Evolutionary conservation across 805 yeast species (phyloP), one percentile per base, ranked within the genome.

Genomic region (Allodekkera sacchari): DNA sequence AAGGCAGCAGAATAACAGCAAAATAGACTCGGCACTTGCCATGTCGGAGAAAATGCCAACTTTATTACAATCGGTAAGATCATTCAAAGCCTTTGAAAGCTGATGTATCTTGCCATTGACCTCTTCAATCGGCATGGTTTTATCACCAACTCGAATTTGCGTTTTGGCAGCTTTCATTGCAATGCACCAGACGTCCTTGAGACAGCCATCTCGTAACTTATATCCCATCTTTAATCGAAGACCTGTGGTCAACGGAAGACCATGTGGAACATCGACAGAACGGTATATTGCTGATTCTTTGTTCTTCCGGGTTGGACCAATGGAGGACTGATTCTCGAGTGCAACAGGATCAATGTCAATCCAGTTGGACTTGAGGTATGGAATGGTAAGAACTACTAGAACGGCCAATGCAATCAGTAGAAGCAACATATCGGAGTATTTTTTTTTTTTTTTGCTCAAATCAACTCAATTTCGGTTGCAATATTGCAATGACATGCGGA

Each of bases 211-310:
- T 43, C 95, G 63, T 15, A 80, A 49, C 40, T 69, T 71, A 50
- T 78, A 81, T 22, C 72, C 76, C 17, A 69, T 63, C 26, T 83
- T 66, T 16, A 87, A 68, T 28, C 74, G 72, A 34, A 83, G 56
- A 0, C 94, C 94, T 3, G 82, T 68, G 15, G 78, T 64, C 34
- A 87, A 61, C 1, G 83, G 79, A 36, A 71, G 51, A 5, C 84
- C 83, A 48, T 73, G 76, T 15, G 88, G 92, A 20, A 82, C 73
- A 42, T 80, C 75, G 28, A 74, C 74, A 31, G 85, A 79, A 40
- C 92, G 68, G 53, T 82, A 77, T 8, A 82, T 62, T 0, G 95
- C 88, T 11, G 88, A 71, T 51, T 87, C 94, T 30, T 69, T 64
- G 5, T 64, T 61, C 26, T 67, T 62, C n/a, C 94, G 63, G 1